phyloP scores from a whole-genome alignment of 306 rosid species.

The Rosa rugosa region DNA sequence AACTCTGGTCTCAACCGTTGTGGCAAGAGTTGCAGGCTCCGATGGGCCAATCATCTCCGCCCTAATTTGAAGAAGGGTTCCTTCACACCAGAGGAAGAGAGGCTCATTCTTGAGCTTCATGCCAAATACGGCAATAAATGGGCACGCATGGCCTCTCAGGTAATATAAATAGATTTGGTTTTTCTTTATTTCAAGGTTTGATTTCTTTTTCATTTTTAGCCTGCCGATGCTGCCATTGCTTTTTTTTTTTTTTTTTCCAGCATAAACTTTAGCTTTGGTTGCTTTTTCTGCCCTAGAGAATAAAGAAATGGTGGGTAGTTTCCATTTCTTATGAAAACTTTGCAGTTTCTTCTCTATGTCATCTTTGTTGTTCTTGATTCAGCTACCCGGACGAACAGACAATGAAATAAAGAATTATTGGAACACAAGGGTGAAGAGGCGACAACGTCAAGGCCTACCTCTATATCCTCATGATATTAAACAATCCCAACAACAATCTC shows the following conservation, averaged over 20 bases:
- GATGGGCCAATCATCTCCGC: slow-evolving; percentile 96
- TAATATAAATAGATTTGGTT: slow-evolving; percentile 9
- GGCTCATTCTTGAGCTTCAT: slow-evolving; percentile 75
- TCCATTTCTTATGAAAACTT: neutral
- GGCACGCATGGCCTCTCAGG: slow-evolving; percentile 97
- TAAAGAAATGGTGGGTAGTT: neutral
- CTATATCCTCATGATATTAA: slow-evolving; percentile 51
- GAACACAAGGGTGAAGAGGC: slow-evolving; percentile 84
- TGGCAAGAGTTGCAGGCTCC: slow-evolving; percentile 90
- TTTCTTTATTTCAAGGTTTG: neutral
- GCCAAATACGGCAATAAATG: slow-evolving; percentile 86
- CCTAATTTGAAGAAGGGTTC: slow-evolving; percentile 88
- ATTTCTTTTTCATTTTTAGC: neutral
- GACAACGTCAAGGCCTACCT: slow-evolving; percentile 81
- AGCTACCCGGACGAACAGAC: slow-evolving; percentile 97
- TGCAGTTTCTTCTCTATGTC: neutral
- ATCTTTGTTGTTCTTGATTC: neutral
- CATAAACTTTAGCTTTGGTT: neutral
- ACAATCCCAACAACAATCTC: slow-evolving; percentile 16
- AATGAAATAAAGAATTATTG: slow-evolving; percentile 92
- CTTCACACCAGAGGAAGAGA: slow-evolving; percentile 72
- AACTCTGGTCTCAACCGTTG: slow-evolving; percentile 76
- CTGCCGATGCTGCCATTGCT: neutral
- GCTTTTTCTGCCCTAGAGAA: slow-evolving; percentile 2
- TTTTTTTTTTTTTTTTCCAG: neutral